Conservation (phyloP, 306 rosid species). For the Glycine tomentella region DNA sequence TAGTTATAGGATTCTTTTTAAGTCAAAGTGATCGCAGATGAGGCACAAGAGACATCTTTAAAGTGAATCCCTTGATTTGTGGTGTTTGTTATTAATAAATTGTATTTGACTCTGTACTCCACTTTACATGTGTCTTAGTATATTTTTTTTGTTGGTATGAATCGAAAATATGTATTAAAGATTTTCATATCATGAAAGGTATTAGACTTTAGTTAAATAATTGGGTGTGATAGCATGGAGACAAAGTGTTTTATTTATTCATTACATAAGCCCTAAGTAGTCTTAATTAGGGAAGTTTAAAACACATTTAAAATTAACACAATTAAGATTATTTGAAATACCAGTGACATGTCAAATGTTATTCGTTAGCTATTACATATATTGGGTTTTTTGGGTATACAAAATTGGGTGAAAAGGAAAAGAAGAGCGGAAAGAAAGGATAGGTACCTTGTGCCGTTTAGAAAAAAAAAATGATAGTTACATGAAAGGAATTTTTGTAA, state of each 20-base stretch:
- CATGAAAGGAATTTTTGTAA: constrained; percentile 12
- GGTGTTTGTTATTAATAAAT: not conserved
- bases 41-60: not conserved
- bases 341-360: not conserved
- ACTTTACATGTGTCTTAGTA: not conserved
- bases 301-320: not conserved
- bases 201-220: not conserved
- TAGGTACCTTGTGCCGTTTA: constrained; percentile 10
- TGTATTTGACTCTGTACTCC: too few species aligned
- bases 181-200: not conserved
- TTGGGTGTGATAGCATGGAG: not conserved
- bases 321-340: not conserved
- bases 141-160: too few species aligned
- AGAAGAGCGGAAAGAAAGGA: constrained; percentile 15
- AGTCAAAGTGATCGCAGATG: not conserved
- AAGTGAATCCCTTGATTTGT: not conserved
- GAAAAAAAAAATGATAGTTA: not conserved
- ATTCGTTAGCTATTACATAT: not conserved
- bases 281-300: not conserved
- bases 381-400: not conserved
- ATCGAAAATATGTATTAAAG: not conserved
- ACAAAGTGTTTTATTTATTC: not conserved
- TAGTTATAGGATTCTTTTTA: not conserved
- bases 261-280: not conserved
- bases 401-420: constrained; percentile 25